Conservation (phyloP, 2,329 filamentous ascomycete species). For the Talaromyces sp. region DNA sequence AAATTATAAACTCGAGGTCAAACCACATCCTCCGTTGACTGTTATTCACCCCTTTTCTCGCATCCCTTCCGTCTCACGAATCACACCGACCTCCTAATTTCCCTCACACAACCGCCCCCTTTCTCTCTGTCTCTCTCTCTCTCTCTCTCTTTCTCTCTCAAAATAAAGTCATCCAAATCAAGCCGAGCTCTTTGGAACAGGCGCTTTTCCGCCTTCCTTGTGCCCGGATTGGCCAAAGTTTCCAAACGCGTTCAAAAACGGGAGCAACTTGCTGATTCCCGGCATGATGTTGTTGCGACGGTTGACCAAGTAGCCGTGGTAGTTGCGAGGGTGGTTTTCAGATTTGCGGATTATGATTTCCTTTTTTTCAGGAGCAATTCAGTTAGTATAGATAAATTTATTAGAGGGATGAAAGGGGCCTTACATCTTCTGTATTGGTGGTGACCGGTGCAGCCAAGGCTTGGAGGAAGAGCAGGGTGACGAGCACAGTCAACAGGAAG, state of each 20-base stretch:
- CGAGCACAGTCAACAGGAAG: neutral
- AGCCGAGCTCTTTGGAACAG: neutral
- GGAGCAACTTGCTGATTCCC: neutral
- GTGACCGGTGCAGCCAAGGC: neutral
- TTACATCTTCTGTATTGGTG: neutral
- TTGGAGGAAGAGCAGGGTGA: neutral
- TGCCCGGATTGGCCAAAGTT: slow-evolving; percentile 6
- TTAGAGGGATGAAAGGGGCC: neutral
- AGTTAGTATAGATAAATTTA: neutral
- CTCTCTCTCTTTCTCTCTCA: too few species aligned
- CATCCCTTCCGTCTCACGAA: neutral
- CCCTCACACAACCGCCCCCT: too few species aligned
- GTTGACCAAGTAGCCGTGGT: neutral
- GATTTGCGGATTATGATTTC: neutral
- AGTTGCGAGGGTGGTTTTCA: neutral
- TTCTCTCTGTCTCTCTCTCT: too few species aligned
- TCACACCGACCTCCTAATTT: neutral
- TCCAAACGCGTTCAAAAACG: slow-evolving; percentile 3
- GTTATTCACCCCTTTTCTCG: neutral
- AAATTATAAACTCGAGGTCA: too few species aligned
- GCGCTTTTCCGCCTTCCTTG: slow-evolving; percentile 5
- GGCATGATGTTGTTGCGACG: slow-evolving; percentile 7
- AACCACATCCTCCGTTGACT: neutral
- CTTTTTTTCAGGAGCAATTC: neutral
- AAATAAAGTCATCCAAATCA: neutral